Percentiles rank a stretch among this genome's conserved stretches.
Conservation (phyloP, 345 rosid species). For the Iberis pinnata region DNA sequence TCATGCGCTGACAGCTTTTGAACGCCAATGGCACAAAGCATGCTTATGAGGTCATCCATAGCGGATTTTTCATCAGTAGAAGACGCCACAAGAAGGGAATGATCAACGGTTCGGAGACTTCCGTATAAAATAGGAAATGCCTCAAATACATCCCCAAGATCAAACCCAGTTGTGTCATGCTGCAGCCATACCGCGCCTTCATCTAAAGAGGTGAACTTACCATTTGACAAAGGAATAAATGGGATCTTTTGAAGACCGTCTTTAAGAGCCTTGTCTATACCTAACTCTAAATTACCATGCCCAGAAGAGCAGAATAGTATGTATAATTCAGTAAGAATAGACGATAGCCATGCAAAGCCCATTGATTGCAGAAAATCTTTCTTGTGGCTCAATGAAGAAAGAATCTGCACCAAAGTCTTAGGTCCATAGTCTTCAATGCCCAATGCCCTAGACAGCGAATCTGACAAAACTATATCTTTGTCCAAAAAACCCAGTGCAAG, state of each 20-base stretch:
- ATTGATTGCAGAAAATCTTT: conserved; percentile 50
- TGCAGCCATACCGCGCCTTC: conserved; percentile 80
- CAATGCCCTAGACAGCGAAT: conserved; percentile 68
- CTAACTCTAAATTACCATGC: conserved; percentile 30
- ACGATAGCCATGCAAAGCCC: conserved; percentile 72
- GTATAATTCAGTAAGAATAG: conserved; percentile 57
- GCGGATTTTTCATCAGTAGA: conserved; percentile 26
- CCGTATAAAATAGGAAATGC: conserved; percentile 68
- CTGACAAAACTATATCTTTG: conserved; percentile 61
- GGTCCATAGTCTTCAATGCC: conserved; percentile 77
- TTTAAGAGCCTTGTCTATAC: conserved; percentile 34
- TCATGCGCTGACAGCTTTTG: conserved; percentile 86
- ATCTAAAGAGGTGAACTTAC: conserved; percentile 56
- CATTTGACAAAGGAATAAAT: conserved; percentile 79
- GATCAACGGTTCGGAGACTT: conserved; percentile 61
- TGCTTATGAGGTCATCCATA: conserved; percentile 42
- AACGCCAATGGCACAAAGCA: conserved; percentile 66
- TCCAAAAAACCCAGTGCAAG: conserved; percentile 81
- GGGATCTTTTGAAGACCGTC: conserved; percentile 49
- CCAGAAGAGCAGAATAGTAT: conserved; percentile 43
- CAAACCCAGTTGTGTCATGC: conserved; percentile 44
- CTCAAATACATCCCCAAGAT: conserved; percentile 46
- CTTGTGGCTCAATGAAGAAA: conserved; percentile 45
- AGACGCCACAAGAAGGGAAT: conserved; percentile 47
- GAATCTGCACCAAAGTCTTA: conserved; percentile 55